Evolutionary conservation across 495 filamentous ascomycete genomes (phyloP).

Genomic region (Daldinia concentrica): DNA sequence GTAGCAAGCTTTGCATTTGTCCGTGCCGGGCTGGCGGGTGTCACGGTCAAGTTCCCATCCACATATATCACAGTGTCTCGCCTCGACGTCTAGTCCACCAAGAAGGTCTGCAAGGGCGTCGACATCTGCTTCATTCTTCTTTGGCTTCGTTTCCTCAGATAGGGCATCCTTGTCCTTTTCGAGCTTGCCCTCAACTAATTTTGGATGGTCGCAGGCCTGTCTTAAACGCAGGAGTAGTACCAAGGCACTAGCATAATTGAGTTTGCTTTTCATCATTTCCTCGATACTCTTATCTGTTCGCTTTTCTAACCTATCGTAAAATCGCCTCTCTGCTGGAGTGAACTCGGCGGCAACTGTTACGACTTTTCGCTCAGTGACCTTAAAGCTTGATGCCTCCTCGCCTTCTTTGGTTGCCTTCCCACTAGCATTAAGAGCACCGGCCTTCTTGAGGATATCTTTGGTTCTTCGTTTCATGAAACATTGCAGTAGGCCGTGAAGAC

Average conservation of each 20-base stretch:
- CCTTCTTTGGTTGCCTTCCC: constrained; percentile 62
- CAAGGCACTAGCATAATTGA: constrained; percentile 80
- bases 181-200: constrained; percentile 82
- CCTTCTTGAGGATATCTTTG: constrained; percentile 91
- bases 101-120: constrained; percentile 88
- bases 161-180: constrained; percentile 88
- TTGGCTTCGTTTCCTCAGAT: constrained; percentile 66
- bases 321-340: constrained; percentile 77
- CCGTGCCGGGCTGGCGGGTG: constrained; percentile 64
- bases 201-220: constrained; percentile 93
- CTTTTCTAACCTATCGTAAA: constrained; percentile 84
- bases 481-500: constrained; percentile 82
- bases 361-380: constrained; percentile 86
- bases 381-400: constrained; percentile 70
- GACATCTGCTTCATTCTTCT: constrained; percentile 63
- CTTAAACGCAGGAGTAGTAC: constrained; percentile 87
- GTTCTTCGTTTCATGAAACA: constrained; percentile 97
- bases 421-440: constrained; percentile 76
- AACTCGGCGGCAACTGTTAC: constrained; percentile 83
- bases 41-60: constrained; percentile 70
- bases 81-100: constrained; percentile 79
- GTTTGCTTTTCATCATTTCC: constrained; percentile 81
- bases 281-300: constrained; percentile 87
- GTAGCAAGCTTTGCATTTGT: constrained; percentile 74
- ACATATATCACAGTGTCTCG: constrained; percentile 90